Conservation (phyloP, 768 basidiomycete genomes). For the Auriscalpium orientale region DNA sequence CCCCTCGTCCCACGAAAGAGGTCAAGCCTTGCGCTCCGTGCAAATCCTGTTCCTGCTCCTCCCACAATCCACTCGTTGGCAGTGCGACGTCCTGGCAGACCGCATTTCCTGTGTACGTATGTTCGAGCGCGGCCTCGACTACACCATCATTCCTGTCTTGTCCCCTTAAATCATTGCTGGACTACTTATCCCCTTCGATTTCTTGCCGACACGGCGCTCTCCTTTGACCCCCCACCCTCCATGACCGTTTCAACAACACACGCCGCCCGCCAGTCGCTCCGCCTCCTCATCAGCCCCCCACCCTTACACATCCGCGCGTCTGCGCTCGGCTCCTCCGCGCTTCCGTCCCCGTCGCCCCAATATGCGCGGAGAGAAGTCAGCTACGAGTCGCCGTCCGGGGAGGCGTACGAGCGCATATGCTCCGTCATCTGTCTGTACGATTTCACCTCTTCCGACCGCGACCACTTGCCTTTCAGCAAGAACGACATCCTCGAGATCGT, state of each 20-base stretch:
- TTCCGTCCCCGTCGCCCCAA: background rate
- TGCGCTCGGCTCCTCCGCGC: background rate
- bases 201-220: background rate
- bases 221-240: background rate
- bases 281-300: conserved; percentile 4
- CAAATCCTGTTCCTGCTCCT: no score
- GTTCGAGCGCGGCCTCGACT: no score
- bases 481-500: conserved; percentile 64
- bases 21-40: no score
- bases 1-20: background rate
- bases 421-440: conserved; percentile 62
- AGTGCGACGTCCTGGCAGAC: no score
- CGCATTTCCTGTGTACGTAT: no score
- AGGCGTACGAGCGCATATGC: conserved; percentile 31
- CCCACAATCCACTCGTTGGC: no score
- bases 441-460: conserved; percentile 53
- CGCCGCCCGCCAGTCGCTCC: conserved; percentile 6
- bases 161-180: background rate
- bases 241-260: conserved; percentile 6
- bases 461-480: conserved; percentile 54
- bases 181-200: background rate
- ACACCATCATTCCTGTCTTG: background rate
- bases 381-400: conserved; percentile 20
- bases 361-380: background rate
- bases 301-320: background rate